A percentile compares a stretch with the other conserved stretches of the same genome.
phyloP scores from a whole-genome alignment of 148 eudicot species.

The Polygonum maritimum region DNA sequence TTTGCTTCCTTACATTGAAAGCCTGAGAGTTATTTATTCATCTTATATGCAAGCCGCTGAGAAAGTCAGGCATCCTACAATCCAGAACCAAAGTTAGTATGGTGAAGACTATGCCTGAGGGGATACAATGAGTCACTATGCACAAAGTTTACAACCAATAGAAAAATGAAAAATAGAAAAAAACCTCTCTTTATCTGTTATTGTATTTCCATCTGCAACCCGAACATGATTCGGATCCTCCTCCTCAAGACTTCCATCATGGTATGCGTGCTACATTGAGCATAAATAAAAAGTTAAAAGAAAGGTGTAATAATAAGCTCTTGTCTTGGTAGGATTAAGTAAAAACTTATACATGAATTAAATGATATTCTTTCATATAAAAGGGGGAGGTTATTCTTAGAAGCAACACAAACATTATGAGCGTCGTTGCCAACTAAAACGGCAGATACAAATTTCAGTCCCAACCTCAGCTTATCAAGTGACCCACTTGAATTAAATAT shows the following conservation, averaged over 20 bases:
- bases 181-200: not conserved
- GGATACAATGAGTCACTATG: not conserved
- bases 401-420: not conserved
- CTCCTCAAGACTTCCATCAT: conserved; percentile 8
- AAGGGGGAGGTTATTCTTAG: not conserved
- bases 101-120: not conserved
- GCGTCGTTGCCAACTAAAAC: no score
- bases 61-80: not conserved
- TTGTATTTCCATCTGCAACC: not conserved
- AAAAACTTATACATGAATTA: not conserved
- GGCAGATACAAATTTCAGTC: no score
- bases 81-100: not conserved
- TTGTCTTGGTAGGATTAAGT: not conserved
- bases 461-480: not conserved
- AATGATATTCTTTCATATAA: not conserved
- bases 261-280: not conserved
- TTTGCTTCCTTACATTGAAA: conserved; percentile 1
- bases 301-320: not conserved
- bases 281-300: not conserved
- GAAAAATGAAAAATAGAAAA: not conserved
- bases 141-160: not conserved
- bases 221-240: not conserved
- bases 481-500: not conserved
- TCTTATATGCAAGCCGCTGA: conserved; percentile 4
- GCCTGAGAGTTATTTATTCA: not conserved